A percentile compares a stretch with the other conserved stretches of the same genome.
These are phyloP conservation scores for Apophysomyces trapeziformis DNA, from an alignment of 371 early-diverging fungal species.

Conservation along the genomic window DNA sequence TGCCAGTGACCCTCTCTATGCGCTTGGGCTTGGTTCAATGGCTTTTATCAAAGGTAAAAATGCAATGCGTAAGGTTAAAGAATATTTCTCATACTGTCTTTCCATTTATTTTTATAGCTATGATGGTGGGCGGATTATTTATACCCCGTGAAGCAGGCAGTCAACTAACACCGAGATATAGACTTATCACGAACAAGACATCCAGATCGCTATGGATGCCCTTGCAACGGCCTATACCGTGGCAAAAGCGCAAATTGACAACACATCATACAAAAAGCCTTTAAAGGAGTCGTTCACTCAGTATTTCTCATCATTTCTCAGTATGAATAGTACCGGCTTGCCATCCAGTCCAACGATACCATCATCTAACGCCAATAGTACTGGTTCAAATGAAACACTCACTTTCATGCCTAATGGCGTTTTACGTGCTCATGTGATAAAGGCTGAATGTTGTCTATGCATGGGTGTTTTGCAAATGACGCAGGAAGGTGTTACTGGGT, in stretches of 20 bases:
- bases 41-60: slow-evolving; percentile 49
- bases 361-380: slow-evolving; percentile 25
- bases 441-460: slow-evolving; percentile 61
- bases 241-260: slow-evolving; percentile 49
- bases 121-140: slow-evolving; percentile 15
- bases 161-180: slow-evolving; percentile 5
- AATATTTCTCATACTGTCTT: background rate
- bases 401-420: slow-evolving; percentile 57
- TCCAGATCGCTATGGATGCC: slow-evolving; percentile 40
- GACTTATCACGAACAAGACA: slow-evolving; percentile 44
- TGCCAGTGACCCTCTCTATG: slow-evolving; percentile 48
- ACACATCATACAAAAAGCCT: slow-evolving; percentile 35
- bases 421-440: slow-evolving; percentile 60
- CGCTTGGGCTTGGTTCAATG: slow-evolving; percentile 54
- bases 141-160: too few species aligned
- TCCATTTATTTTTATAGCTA: slow-evolving; percentile 12
- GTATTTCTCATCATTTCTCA: slow-evolving; percentile 37
- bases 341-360: slow-evolving; percentile 31
- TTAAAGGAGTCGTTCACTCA: slow-evolving; percentile 44
- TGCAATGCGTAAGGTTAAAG: background rate
- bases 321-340: slow-evolving; percentile 30
- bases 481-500: slow-evolving; percentile 62
- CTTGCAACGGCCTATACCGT: slow-evolving; percentile 45
- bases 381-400: slow-evolving; percentile 22
- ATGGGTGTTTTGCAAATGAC: slow-evolving; percentile 60